A percentile compares a stretch with the other conserved stretches of the same genome.
phyloP scores from a whole-genome alignment of 306 rosid species.

The Acacia acuminata region DNA sequence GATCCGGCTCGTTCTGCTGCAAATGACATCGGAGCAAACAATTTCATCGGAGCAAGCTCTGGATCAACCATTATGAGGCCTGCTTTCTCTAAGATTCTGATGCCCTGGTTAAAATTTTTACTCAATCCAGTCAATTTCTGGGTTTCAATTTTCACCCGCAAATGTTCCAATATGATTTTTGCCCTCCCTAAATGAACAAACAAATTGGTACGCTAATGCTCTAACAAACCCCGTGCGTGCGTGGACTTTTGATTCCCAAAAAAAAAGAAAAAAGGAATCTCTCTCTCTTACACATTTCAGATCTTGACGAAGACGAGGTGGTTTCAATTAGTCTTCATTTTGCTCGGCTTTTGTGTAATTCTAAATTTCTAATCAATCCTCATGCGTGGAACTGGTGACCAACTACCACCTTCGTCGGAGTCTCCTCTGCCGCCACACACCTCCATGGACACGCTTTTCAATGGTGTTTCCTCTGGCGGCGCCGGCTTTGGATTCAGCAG shows the following conservation, averaged over 20 bases:
- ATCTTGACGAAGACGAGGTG: constrained; percentile 31
- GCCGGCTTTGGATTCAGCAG: constrained; percentile 47
- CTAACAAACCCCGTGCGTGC: constrained; percentile 15
- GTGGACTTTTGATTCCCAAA: constrained; percentile 50
- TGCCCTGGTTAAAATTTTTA: too few relatives aligned
- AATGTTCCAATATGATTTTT: not conserved
- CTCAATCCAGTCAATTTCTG: too few relatives aligned
- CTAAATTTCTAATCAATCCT: not conserved
- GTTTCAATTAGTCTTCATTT: not conserved
- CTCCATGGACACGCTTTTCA: constrained; percentile 52
- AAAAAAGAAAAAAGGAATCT: not conserved
- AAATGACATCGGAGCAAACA: too few relatives aligned
- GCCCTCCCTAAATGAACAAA: not conserved
- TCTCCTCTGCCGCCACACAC: constrained; percentile 40
- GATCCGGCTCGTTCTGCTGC: too few relatives aligned
- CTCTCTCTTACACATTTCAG: constrained; percentile 36
- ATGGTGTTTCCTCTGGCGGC: constrained; percentile 30
- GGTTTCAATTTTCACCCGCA: too few relatives aligned
- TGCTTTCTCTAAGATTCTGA: too few relatives aligned
- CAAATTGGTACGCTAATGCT: not conserved
- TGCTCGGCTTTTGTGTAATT: not conserved
- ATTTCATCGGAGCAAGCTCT: too few relatives aligned
- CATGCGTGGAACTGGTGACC: constrained; percentile 52
- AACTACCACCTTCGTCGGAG: constrained; percentile 8
- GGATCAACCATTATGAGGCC: too few relatives aligned